Percentiles rank a stretch among this genome's conserved stretches.
Conservation (phyloP, 306 rosid species). For the Luffa aegyptiaca region DNA sequence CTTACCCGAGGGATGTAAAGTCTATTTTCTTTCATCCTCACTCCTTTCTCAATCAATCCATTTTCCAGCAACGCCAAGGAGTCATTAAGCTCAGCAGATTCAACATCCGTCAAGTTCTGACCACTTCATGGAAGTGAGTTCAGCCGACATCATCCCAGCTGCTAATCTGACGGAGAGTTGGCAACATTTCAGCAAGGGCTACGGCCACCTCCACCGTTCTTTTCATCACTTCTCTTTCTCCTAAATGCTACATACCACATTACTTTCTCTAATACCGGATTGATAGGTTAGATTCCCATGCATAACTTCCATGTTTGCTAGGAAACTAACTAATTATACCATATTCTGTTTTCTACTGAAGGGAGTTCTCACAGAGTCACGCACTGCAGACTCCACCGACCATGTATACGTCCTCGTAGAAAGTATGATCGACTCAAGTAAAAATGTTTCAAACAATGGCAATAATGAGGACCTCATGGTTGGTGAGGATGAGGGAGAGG, state of each 20-base stretch:
- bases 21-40: neutral
- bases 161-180: neutral
- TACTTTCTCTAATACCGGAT: neutral
- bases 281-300: neutral
- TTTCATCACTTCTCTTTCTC: neutral
- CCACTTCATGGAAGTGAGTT: neutral
- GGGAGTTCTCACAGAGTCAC: slow-evolving; percentile 73
- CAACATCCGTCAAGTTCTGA: neutral
- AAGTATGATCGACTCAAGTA: slow-evolving; percentile 47
- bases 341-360: slow-evolving; percentile 14
- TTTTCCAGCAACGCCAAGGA: neutral
- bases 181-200: neutral
- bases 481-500: slow-evolving; percentile 87
- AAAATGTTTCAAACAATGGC: slow-evolving; percentile 45
- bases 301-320: neutral
- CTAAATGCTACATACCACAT: neutral
- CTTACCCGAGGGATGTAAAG: neutral
- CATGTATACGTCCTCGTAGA: slow-evolving; percentile 55
- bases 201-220: neutral
- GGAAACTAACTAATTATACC: neutral
- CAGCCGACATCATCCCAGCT: neutral
- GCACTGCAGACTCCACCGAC: slow-evolving; percentile 38
- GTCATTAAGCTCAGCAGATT: neutral
- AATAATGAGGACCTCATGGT: slow-evolving; percentile 59
- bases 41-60: neutral